These are phyloP conservation scores for Eimeria praecox DNA, from an alignment of 169 alveolate species.

Conservation along the genomic window DNA sequence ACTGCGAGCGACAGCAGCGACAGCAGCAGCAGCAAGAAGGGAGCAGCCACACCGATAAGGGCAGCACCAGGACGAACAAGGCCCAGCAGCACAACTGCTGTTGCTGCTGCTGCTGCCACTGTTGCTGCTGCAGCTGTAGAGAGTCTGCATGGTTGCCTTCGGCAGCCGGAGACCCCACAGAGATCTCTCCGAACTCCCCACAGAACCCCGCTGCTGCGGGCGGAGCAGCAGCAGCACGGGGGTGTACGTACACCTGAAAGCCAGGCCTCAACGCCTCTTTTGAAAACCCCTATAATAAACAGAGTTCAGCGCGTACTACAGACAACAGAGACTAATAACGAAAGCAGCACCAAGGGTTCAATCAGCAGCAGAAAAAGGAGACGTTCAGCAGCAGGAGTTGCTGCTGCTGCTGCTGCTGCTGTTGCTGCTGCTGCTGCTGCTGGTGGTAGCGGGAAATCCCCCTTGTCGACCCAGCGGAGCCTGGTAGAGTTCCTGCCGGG, in stretches of 20 bases:
- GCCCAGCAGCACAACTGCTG: constrained; percentile 15
- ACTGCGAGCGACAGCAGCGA: constrained; percentile 41
- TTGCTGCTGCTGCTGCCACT: constrained; percentile 46
- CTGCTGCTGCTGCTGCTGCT: constrained; percentile 4
- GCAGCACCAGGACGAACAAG: constrained; percentile 30
- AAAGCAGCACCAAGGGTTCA: neutral
- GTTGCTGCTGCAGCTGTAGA: neutral
- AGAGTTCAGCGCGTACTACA: constrained; percentile 27
- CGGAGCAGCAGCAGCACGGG: constrained; percentile 31
- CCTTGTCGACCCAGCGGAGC: constrained; percentile 41
- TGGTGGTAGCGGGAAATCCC: neutral
- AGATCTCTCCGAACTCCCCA: neutral
- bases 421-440: constrained; percentile 55
- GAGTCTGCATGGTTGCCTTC: neutral
- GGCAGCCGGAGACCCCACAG: constrained; percentile 10
- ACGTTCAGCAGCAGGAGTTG: constrained; percentile 43
- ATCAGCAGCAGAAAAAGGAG: neutral
- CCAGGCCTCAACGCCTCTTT: constrained; percentile 38
- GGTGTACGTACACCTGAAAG: constrained; percentile 42
- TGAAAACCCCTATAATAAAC: constrained; percentile 17
- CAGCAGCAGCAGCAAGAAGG: constrained; percentile 5
- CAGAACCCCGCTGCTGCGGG: neutral
- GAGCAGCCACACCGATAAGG: neutral
- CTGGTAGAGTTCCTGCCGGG: constrained; percentile 46
- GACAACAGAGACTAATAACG: neutral